A percentile compares a stretch with the other conserved stretches of the same genome.
Conservation (phyloP, 352 stramenopile species). For the Pythium sukuiense region DNA sequence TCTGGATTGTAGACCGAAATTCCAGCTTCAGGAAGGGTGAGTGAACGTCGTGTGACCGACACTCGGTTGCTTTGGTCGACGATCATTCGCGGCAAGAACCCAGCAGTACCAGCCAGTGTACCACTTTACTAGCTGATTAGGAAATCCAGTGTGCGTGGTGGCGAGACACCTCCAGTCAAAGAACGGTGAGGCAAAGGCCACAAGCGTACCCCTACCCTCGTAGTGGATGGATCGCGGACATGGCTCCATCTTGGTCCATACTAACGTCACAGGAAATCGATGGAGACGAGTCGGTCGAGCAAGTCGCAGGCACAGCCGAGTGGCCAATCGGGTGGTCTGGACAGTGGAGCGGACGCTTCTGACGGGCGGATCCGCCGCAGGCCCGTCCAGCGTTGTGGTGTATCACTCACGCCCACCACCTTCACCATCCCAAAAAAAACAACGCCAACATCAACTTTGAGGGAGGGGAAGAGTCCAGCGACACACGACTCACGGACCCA, state of each 20-base stretch:
- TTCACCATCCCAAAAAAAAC: slow-evolving; percentile 39
- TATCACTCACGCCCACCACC: slow-evolving; percentile 20
- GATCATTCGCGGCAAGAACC: background rate
- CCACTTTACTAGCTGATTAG: background rate
- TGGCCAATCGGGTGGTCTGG: slow-evolving; percentile 9
- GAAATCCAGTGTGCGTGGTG: slow-evolving; percentile 24
- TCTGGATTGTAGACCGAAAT: slow-evolving; percentile 1
- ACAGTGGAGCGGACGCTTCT: slow-evolving; percentile 27
- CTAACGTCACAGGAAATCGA: slow-evolving; percentile 6
- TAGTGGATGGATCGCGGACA: slow-evolving; percentile 20
- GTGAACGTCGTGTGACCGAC: background rate
- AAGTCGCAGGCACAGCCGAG: slow-evolving; percentile 4
- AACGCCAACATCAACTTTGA: slow-evolving; percentile 31
- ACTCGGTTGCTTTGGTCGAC: background rate
- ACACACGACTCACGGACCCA: slow-evolving; percentile 19
- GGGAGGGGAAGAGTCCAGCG: slow-evolving; percentile 23
- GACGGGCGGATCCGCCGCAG: slow-evolving; percentile 4
- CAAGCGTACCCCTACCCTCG: slow-evolving; percentile 27
- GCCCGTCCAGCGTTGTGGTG: background rate
- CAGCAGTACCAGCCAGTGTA: background rate
- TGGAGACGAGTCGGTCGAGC: slow-evolving; percentile 20
- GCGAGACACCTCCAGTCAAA: slow-evolving; percentile 9
- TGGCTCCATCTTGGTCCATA: slow-evolving; percentile 14
- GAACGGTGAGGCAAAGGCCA: slow-evolving; percentile 17
- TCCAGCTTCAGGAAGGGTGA: background rate